Evolutionary conservation across 2,329 filamentous ascomycete genomes (phyloP), one percentile per base, ranked within the genome.

Genomic region (Sarocladiaceae sp.): DNA sequence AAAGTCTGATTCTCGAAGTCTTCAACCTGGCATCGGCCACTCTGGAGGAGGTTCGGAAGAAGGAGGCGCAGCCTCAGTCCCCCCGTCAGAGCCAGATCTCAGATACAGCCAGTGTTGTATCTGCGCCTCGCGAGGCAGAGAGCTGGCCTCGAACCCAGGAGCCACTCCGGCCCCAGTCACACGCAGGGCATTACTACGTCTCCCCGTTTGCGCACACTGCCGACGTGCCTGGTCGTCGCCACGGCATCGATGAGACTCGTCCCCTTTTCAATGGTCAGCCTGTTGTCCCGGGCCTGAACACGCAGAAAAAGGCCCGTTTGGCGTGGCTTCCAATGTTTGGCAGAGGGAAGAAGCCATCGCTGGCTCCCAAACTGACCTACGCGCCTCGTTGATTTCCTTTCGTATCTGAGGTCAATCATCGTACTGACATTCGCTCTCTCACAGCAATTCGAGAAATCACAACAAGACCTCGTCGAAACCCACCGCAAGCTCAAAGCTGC

Each of bases 361-460:
- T n/a, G n/a, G n/a, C n/a, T n/a, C n/a, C n/a, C n/a, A n/a, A n/a
- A n/a, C n/a, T n/a, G n/a, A n/a, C n/a, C n/a, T n/a, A n/a, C n/a
- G n/a, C n/a, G n/a, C n/a, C n/a, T n/a, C n/a, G n/a, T n/a, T n/a
- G n/a, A n/a, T n/a, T n/a, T n/a, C n/a, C n/a, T n/a, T n/a, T n/a
- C n/a, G n/a, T n/a, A n/a, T n/a, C n/a, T n/a, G n/a, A n/a, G n/a
- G n/a, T n/a, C n/a, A n/a, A n/a, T n/a, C n/a, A n/a, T n/a, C n/a
- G n/a, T n/a, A n/a, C n/a, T n/a, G n/a, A n/a, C n/a, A n/a, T n/a
- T n/a, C n/a, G n/a, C n/a, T n/a, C n/a, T n/a, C n/a, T 16, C 4
- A 31, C 53, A 80, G 75, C 76, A 80, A 75, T 68, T 76, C 53
- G 76, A 80, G 50, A 70, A 76, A 53, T 66, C 72, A 12, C 76